These are phyloP conservation scores for Colletotrichum spinosum DNA, from an alignment of 2,329 filamentous ascomycete species.

Conservation along the genomic window DNA sequence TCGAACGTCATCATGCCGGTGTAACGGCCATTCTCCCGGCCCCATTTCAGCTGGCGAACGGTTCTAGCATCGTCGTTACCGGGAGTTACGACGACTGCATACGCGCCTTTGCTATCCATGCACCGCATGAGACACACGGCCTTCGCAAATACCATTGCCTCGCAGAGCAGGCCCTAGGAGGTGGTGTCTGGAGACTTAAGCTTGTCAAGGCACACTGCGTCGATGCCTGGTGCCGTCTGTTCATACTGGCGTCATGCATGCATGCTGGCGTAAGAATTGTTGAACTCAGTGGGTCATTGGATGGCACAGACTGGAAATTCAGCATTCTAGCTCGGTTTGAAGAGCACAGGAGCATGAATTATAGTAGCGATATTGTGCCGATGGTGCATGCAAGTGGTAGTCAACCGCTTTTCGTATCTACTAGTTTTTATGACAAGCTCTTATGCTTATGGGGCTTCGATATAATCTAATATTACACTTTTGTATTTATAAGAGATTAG, in stretches of 20 bases:
- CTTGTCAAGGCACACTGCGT: conserved; percentile 55
- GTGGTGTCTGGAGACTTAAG: conserved; percentile 89
- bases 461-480: no score
- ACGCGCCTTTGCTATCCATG: conserved; percentile 70
- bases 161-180: conserved; percentile 75
- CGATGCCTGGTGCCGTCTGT: conserved; percentile 43
- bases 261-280: conserved; percentile 84
- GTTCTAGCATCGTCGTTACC: conserved; percentile 75
- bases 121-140: conserved; percentile 54
- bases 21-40: conserved; percentile 89
- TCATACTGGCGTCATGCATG: conserved; percentile 92
- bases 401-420: conserved; percentile 68
- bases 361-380: conserved; percentile 79
- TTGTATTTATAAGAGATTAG: no score
- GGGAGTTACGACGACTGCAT: conserved; percentile 93
- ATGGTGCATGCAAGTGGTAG: conserved; percentile 4
- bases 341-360: conserved; percentile 95
- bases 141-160: conserved; percentile 63
- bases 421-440: conserved; percentile 81
- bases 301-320: conserved; percentile 66
- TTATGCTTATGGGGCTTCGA: conserved; percentile 71
- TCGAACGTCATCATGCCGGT: conserved; percentile 75
- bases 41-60: conserved; percentile 51
- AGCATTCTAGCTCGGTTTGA: conserved; percentile 78
- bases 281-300: conserved; percentile 51